These are phyloP conservation scores for Pisolithus sp. DNA, from an alignment of 768 basidiomycete genomes.

Conservation along the genomic window DNA sequence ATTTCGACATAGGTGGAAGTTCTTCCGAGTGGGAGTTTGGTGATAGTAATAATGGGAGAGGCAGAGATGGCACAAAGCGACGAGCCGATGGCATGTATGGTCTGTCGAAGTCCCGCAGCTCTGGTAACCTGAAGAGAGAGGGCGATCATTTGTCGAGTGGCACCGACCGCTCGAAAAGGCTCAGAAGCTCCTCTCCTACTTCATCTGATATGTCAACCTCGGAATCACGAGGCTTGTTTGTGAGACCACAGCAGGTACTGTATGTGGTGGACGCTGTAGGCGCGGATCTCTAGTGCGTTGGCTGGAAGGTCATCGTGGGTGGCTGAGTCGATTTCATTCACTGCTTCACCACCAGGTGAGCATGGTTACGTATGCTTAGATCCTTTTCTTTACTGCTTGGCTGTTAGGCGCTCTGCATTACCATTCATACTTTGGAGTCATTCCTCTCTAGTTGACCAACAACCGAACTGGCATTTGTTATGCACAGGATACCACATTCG, in stretches of 20 bases:
- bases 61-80: slow-evolving; percentile 14
- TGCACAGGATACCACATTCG: slow-evolving; percentile 17
- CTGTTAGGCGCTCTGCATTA: slow-evolving; percentile 1
- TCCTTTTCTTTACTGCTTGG: slow-evolving; percentile 5
- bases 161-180: slow-evolving; percentile 46
- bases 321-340: neutral
- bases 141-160: slow-evolving; percentile 44
- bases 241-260: slow-evolving; percentile 78
- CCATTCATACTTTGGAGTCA: neutral
- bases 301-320: neutral
- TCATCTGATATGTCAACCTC: slow-evolving; percentile 49
- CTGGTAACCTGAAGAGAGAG: slow-evolving; percentile 42
- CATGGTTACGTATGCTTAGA: neutral
- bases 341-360: neutral
- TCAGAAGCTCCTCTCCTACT: slow-evolving; percentile 63
- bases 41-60: slow-evolving; percentile 31
- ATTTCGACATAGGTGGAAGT: slow-evolving; percentile 67
- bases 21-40: slow-evolving; percentile 62
- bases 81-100: slow-evolving; percentile 39
- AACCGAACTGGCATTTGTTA: neutral
- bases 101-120: slow-evolving; percentile 29
- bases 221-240: slow-evolving; percentile 72
- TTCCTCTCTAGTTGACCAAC: neutral
- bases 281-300: slow-evolving; percentile 42
- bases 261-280: slow-evolving; percentile 84